Base-by-base conservation (phyloP, 2,329 filamentous ascomycete species). In the Colletotrichum acutatum region DNA sequence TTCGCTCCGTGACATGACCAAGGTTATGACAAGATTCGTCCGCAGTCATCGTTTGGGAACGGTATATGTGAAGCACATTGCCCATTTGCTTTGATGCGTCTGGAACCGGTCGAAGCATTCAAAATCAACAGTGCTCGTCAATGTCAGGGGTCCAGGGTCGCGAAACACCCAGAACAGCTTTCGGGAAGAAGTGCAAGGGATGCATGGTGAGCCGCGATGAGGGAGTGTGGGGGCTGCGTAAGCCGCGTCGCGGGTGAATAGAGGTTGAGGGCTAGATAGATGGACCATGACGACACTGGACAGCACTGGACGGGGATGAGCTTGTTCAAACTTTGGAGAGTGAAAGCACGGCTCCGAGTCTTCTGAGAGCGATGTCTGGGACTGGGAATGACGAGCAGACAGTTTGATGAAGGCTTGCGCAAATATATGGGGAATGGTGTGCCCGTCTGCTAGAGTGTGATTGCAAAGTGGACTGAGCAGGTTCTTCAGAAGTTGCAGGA, bases 211-310 rank as follows among this genome's bases (percentile, higher is more conserved):
- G 22, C n/a, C 24, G 26, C 59, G 46, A 34, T 34, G 14, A 49
- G 28, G 59, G 37, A 24, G 12, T 37, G 42, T 8, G 28, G 49
- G n/a, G 42, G 7, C 57, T 24, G 46, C 63, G 34, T 49, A 32
- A 62, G 32, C 26, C 14, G 37, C 59, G 6, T 49, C 14, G 34
- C 37, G 24, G 42, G 16, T 46, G 7, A 8, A 32, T 16, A n/a
- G 37, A 32, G 42, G 42, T 24, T 19, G 12, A 24, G n/a, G 6
- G 4, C 14, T 24, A 46, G 32, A 63, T 49, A 28, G 26, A 63
- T 28, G 24, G 32, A n/a, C 28, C 16, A 59, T 70, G 68, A 66
- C 68, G 62, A 70, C 68, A 70, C 42, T 24, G 1, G 7, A 30
- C 54, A 54, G 66, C 68, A 66, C 42, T 24, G 1, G 6, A n/a